Base-by-base conservation (phyloP, 116 monocot genomes). In the Iris pallida region DNA sequence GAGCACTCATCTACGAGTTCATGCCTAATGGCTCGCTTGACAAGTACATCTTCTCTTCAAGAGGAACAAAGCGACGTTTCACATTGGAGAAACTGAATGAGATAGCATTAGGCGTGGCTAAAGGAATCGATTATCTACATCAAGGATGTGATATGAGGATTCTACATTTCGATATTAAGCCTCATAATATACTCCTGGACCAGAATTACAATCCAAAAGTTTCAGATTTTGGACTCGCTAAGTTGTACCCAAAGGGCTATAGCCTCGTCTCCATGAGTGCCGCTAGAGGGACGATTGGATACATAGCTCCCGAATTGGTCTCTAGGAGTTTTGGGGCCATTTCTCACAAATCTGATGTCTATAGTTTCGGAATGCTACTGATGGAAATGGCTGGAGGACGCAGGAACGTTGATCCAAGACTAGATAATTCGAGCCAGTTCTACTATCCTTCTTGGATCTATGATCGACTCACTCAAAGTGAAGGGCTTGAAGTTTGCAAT, bases 81-180 rank as follows among this genome's bases (percentile, higher is more conserved):
- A 40, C 30, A 1, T 14, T 4, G 19, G 59, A 64, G 2, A 71
- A 71, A 6, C 57, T 77, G 6, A 57, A 45, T 66, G 59, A 71
- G 1, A 71, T 77, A 30, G 64, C 71, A 20, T 16, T 81, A 0
- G 73, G 73, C 0, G 60, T 81, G 20, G 81, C 85, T 8, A 55
- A 49, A 1, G 81, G 78, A 13, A 63, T 85, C 5, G 57, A 85
- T 40, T 81, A 85, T 55, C 18, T 81, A 2, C 81, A 81, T 7
- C 42, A 42, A 5, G 77, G 81, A 8, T 85, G 85, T 16, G 71
- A 77, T 4, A 81, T 80, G 73, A 74, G 53, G 7, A 85, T 85
- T 67, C 49, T 85, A 3, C 85, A 81, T 70, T 85, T 85, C 45
- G 81, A 85, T 20, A 85, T 85, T 46, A 85, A 81, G 53, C 84